These are phyloP conservation scores for Pyrenochaeta sp. DNA, from an alignment of 2,329 filamentous ascomycete genomes.

Conservation along the genomic window DNA sequence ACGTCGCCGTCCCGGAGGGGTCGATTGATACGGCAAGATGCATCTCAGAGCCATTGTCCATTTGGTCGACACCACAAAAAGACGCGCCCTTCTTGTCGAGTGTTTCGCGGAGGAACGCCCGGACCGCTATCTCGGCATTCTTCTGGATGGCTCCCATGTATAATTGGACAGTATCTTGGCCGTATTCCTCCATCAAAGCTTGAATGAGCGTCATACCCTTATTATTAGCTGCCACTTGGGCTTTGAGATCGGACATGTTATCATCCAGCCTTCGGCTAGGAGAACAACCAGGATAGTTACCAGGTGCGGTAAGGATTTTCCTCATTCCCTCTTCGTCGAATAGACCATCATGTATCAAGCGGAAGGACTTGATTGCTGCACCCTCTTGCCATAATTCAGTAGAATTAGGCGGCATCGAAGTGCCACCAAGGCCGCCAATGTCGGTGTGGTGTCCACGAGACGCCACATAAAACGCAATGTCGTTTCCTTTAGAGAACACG, in stretches of 20 bases:
- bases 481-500: slow-evolving; percentile 45
- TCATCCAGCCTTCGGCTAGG: slow-evolving; percentile 44
- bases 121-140: slow-evolving; percentile 45
- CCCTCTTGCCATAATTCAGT: slow-evolving; percentile 58
- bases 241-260: slow-evolving; percentile 44
- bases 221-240: slow-evolving; percentile 42
- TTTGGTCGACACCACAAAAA: slow-evolving; percentile 40
- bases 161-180: slow-evolving; percentile 42
- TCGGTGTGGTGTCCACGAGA: slow-evolving; percentile 49
- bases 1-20: slow-evolving; percentile 39
- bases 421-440: slow-evolving; percentile 57
- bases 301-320: slow-evolving; percentile 30
- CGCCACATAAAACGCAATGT: slow-evolving; percentile 33
- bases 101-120: slow-evolving; percentile 27
- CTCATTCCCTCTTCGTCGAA: slow-evolving; percentile 47
- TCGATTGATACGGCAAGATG: slow-evolving; percentile 45
- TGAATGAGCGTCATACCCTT: slow-evolving; percentile 47
- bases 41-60: slow-evolving; percentile 54
- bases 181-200: slow-evolving; percentile 45
- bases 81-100: slow-evolving; percentile 9
- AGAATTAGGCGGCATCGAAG: slow-evolving; percentile 54
- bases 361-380: slow-evolving; percentile 25
- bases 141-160: slow-evolving; percentile 53
- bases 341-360: slow-evolving; percentile 25
- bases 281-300: slow-evolving; percentile 49